phyloP scores from a whole-genome alignment of 2,329 filamentous ascomycete species.

The Pseudogymnoascus sp. region DNA sequence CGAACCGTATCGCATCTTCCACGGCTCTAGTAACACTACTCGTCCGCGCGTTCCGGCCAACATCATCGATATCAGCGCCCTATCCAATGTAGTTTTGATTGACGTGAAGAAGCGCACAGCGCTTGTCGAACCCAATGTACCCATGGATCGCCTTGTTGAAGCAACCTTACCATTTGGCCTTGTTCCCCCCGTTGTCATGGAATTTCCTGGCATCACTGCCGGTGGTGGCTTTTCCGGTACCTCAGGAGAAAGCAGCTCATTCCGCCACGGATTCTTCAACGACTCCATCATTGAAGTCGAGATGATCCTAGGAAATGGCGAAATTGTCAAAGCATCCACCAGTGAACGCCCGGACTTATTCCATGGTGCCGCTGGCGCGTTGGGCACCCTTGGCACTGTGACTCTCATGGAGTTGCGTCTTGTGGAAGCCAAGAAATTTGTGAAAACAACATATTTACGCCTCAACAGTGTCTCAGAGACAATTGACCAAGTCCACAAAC shows the following conservation, averaged over 20 bases:
- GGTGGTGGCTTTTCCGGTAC: conserved; percentile 60
- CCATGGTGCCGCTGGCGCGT: conserved; percentile 48
- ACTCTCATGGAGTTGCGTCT: conserved; percentile 52
- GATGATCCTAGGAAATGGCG: conserved; percentile 51
- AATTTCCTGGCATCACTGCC: conserved; percentile 61
- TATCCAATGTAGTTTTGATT: conserved; percentile 39
- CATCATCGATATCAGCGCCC: conserved; percentile 37
- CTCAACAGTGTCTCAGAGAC: conserved; percentile 35
- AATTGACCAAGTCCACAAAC: conserved; percentile 31
- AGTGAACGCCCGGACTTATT: conserved; percentile 46
- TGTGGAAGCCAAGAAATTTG: conserved; percentile 42
- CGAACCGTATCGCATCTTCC: conserved; percentile 43
- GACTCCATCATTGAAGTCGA: conserved; percentile 53
- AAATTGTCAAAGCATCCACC: conserved; percentile 40
- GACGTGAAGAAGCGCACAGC: conserved; percentile 34
- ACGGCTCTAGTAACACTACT: conserved; percentile 48
- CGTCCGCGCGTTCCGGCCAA: not conserved
- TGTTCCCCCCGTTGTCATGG: conserved; percentile 54
- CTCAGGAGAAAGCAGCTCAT: conserved; percentile 57
- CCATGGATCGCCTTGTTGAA: conserved; percentile 55
- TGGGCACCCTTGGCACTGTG: conserved; percentile 52
- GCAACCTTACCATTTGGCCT: conserved; percentile 46
- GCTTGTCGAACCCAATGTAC: conserved; percentile 58
- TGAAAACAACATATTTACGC: conserved; percentile 47
- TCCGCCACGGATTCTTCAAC: conserved; percentile 58